Base-by-base conservation (phyloP, 495 filamentous ascomycete species). In the Baudoinia panamericana region DNA sequence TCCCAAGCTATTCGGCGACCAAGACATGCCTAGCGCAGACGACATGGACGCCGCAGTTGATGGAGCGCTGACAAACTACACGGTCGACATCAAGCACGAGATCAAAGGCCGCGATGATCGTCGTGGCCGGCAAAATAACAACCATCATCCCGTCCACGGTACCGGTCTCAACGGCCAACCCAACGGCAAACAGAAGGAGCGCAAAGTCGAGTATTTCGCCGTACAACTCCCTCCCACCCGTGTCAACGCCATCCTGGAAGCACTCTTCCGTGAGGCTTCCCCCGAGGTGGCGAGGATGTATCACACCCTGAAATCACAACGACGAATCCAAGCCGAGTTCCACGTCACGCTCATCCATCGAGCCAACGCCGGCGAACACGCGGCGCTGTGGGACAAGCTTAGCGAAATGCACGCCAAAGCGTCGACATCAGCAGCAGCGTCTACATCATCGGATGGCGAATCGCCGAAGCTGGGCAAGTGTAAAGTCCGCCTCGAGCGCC, bases 331-430 rank as follows among this genome's bases (percentile, higher is more conserved):
- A 57, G 51, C 72, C 23, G 61, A 72, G n/a, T 96, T 95, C 63
- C 90, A 97, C 59, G 80, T 96, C 40, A 97, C 90, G 0, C 71
- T 97, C 11, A 84, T 93, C 56, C 90, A 97, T 59, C 78, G 75
- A 33, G 74, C 77, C 8, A 59, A 60, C 2, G 59, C 76, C 17
- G 63, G 64, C 29, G 56, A 75, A 28, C 55, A 73, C 17, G 62
- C 64, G 30, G 72, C 76, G 1, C 59, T 84, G 12, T 97, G 90
- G 90, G 57, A 76, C 27, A 61, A 62, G 5, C 84, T 90, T 50
- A n/a, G 30, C 46, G 20, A 46, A 29, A 36, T 61, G 22, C 60
- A 50, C 61, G 30, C 32, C 3, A 28, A 42, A 17, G 33, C 30
- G 17, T 12, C 43, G 10, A 26, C 45, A 8, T 15, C 33, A 2